Base-by-base conservation (phyloP, 352 stramenopile species). In the Phytophthora pistaciae region DNA sequence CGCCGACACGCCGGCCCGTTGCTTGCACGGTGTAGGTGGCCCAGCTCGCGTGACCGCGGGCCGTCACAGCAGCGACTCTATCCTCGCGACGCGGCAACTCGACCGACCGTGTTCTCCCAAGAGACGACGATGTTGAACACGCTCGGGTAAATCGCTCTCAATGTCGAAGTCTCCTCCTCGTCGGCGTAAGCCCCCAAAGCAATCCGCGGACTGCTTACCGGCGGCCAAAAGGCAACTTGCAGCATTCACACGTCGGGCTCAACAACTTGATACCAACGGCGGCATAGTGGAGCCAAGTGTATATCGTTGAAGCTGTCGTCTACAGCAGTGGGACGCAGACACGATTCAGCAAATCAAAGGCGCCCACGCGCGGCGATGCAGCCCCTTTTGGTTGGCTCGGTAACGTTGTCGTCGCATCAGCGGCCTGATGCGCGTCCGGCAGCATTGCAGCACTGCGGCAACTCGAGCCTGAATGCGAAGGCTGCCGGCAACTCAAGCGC, bases 281-380 rank as follows among this genome's bases (percentile, higher is more conserved):
- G 62, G 16, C 27, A 63, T 68, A 68, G 36, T 61, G 20, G 36
- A 23, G 36, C 23, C 50, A 56, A 68, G 53, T 56, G 62, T 55
- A 31, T 10, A 42, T 64, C 40, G 36, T 42, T 57, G 50, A 44
- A 52, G 62, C 20, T 60, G 31, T 70, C 50, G 65, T 72, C 65
- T 67, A 72, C 65, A 72, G 60, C 36, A 66, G 56, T 71, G 46
- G 64, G 56, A 66, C 25, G 21, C 42, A 46, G 38, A 46, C 8
- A 5, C 18, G 9, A 10, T 14, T 27, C 55, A 54, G 36, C 60
- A 67, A 67, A 67, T 67, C 60, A 21, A 18, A 6, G 3, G 16
- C 10, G 38, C 38, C 38, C 38, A 46, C 31, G 31, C 31, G 31
- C 31, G 31, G 31, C 31, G 25, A 29, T 49, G 40, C 40, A 49